Conservation (phyloP, 192 early-diverging fungal species). For the Jimgerdemannia lactiflua region DNA sequence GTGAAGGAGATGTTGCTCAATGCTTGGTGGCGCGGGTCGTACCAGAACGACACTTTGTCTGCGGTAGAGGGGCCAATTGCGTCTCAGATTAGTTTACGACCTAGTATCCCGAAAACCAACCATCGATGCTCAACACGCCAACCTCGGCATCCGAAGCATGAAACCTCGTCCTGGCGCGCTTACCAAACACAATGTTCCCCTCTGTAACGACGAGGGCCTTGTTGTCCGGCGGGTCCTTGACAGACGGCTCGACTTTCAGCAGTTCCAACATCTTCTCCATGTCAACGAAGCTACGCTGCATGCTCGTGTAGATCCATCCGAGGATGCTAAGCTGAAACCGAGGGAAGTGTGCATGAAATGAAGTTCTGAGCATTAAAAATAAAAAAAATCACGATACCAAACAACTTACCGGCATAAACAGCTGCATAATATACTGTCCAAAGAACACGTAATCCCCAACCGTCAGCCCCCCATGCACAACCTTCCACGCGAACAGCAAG, state of each 20-base stretch:
- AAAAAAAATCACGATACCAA: neutral
- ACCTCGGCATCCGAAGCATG: too few relatives aligned
- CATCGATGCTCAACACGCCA: neutral
- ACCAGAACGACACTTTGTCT: slow-evolving; percentile 72
- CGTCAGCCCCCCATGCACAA: slow-evolving; percentile 59
- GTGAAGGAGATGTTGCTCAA: slow-evolving; percentile 67
- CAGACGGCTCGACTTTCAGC: slow-evolving; percentile 58
- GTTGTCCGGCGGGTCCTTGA: slow-evolving; percentile 69
- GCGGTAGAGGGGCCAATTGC: neutral
- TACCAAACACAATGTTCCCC: slow-evolving; percentile 71
- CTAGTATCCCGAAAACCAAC: neutral
- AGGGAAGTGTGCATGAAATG: neutral
- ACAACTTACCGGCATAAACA: slow-evolving; percentile 72
- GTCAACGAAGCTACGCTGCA: slow-evolving; percentile 91
- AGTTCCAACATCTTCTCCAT: slow-evolving; percentile 98
- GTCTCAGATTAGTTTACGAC: too few relatives aligned
- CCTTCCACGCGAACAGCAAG: slow-evolving; percentile 71
- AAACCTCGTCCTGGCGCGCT: neutral
- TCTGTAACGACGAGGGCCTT: slow-evolving; percentile 47
- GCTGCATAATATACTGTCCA: slow-evolving; percentile 75
- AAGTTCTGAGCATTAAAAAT: neutral
- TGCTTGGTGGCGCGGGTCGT: slow-evolving; percentile 69
- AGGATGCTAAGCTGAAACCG: slow-evolving; percentile 70
- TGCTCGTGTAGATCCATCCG: slow-evolving; percentile 90
- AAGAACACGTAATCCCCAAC: slow-evolving; percentile 84